Base-by-base conservation (phyloP, 495 filamentous ascomycete species). In the Aspergillus campestris region DNA sequence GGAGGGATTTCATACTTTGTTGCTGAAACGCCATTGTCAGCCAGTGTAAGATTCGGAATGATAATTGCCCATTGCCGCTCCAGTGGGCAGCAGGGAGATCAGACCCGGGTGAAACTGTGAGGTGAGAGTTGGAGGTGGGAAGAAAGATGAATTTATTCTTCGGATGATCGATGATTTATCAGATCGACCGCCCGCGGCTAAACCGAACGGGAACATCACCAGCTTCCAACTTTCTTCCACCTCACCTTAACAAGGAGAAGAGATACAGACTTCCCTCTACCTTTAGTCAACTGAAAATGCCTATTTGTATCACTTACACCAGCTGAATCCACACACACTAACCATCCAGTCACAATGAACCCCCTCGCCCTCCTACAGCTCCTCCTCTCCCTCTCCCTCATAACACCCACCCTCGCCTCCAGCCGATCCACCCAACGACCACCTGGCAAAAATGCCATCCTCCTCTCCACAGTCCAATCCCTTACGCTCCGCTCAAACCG, bases 401-500 rank as follows among this genome's bases (percentile, higher is more conserved):
- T 64, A 34, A 48, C 61, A 42, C 52, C 75, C 37, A 56, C 61
- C 34, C 66, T 51, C 34, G 59, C 38, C 35, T 48, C 44, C 45
- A 44, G 45, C 31, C 51, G 50, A 41, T 11, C 40, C 35, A 55
- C 53, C 14, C 35, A 53, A 38, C 47, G 65, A 60, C 50, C 73
- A 62, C 57, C 72, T 69, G 53, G 74, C 71, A 52, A 64, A 77
- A 50, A 82, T 69, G 60, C 70, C 36, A 77, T 94, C 49, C 80
- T 89, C 3, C 80, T 95, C 41, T 89, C 87, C 5, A 70, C 79
- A 43, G 80, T 98, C 35, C 73, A 86, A 48, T 71, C 80, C 40
- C 75, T 98, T 1, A 98, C 91, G 0, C 76, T 98, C 6, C 79
- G 75, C 38, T 71, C 64, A 36, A 70, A 71, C 53, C 54, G 67